Evolutionary conservation across 768 basidiomycete species (phyloP).

Genomic region (Phylloporus sp.): DNA sequence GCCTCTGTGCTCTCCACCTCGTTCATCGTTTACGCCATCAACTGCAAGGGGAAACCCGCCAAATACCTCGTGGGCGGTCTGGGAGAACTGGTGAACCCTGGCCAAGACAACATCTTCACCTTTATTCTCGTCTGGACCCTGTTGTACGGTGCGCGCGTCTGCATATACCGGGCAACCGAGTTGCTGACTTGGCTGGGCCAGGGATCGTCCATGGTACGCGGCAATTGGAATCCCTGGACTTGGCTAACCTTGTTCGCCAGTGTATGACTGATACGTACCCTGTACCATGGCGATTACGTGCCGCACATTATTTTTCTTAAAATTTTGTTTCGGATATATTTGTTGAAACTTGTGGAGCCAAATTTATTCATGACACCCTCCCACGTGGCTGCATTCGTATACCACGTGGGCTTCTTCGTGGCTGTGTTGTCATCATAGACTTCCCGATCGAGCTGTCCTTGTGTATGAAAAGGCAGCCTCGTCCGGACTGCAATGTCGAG

Average conservation of each 20-base stretch:
- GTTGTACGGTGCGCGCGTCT: constrained; percentile 68
- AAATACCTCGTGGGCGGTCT: constrained; percentile 64
- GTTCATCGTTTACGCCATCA: constrained; percentile 59
- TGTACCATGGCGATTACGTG: background rate
- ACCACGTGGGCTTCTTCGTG: constrained; percentile 33
- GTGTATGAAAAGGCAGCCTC: constrained; percentile 34
- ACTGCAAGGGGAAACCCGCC: constrained; percentile 61
- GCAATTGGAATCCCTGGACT: background rate
- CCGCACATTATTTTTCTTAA: background rate
- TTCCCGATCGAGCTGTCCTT: constrained; percentile 42
- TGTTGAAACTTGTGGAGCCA: background rate
- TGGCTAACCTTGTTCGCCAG: constrained; percentile 23
- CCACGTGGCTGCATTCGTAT: constrained; percentile 34
- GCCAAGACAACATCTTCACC: constrained; percentile 87
- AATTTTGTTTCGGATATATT: background rate
- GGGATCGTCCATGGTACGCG: constrained; percentile 49
- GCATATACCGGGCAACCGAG: background rate
- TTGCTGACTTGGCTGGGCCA: constrained; percentile 8
- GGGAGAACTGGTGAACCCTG: constrained; percentile 72
- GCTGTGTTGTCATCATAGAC: constrained; percentile 27
- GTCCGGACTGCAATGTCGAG: constrained; percentile 6
- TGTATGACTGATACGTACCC: constrained; percentile 35
- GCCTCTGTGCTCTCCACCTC: constrained; percentile 65
- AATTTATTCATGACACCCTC: constrained; percentile 12
- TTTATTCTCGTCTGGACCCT: constrained; percentile 94